Base-by-base conservation (phyloP, 2,329 filamentous ascomycete genomes). In the Claviceps citrina region DNA sequence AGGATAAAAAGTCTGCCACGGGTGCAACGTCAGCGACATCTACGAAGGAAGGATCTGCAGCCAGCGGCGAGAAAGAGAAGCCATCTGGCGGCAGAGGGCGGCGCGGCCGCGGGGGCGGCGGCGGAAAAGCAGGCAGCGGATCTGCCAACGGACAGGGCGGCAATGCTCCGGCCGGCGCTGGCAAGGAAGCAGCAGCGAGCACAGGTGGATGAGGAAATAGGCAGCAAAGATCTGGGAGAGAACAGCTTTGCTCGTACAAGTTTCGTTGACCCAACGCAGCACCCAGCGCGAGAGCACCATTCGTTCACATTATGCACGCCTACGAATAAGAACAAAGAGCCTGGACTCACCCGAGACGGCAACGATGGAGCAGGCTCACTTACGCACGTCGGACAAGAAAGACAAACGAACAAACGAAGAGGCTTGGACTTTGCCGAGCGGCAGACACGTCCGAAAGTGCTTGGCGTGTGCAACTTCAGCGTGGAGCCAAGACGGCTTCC, bases 1-100 rank as follows among this genome's bases (percentile, higher is more conserved):
- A 83, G 56, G 80, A 84, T 35, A 67, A 67, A 53, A 66, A 65
- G 45, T 54, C 58, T 9, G 45, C 52, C 4, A 47, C 48, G 26
- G 31, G 42, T 8, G 39, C 37, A 54, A 28, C 24, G 31, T 37
- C 39, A 54, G 33, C 19, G 37, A 33, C 18, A 38, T 32, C 34
- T 32, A 30, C 18, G 32, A 47, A 32, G 44, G 47, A 38, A 20
- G 31, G 6, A 7, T 30, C 30, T 12, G 24, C 20, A 19, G 26
- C 32, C 16, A 41, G 33, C 26, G 39, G 39, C 5, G 42, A 41
- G n/a, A 44, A 39, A n/a, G 39, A 59, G 39, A 59, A 59, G 46
- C 39, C 45, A 12, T 46, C 53, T 22, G 48, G 41, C 20, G 46
- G 55, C 16, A 53, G 54, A 31, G 56, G 55, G 13, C 52, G 58